These are phyloP conservation scores for Trichoderma pleuroti DNA, from an alignment of 2,329 filamentous ascomycete genomes.

Conservation along the genomic window DNA sequence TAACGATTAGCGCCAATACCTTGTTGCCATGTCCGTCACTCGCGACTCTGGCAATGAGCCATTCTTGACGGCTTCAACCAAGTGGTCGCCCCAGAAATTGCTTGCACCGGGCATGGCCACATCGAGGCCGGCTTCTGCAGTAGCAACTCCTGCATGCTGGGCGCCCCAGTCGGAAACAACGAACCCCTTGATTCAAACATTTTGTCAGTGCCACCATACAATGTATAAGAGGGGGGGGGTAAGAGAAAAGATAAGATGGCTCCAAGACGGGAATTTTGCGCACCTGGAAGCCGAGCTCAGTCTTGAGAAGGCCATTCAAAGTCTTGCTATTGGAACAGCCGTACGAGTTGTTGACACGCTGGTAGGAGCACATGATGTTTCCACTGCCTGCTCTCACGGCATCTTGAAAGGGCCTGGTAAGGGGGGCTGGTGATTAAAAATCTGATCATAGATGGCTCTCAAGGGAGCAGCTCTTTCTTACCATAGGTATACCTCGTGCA, in stretches of 20 bases:
- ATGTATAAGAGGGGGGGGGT: neutral
- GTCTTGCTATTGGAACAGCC: constrained; percentile 66
- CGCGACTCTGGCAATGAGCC: constrained; percentile 54
- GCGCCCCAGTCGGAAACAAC: constrained; percentile 66
- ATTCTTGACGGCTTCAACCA: constrained; percentile 57
- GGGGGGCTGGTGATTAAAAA: neutral
- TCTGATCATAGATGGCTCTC: neutral
- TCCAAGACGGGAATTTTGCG: neutral
- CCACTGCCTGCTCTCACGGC: constrained; percentile 59
- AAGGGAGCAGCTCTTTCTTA: constrained; percentile 24
- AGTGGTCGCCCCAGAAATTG: constrained; percentile 48
- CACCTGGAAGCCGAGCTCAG: constrained; percentile 53
- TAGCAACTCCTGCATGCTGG: constrained; percentile 60
- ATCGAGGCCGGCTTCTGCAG: constrained; percentile 64
- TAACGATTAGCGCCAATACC: constrained; percentile 24
- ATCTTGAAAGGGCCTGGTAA: constrained; percentile 64
- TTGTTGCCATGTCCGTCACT: constrained; percentile 59
- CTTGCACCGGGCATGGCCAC: constrained; percentile 61
- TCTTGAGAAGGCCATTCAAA: constrained; percentile 64
- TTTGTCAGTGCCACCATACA: neutral
- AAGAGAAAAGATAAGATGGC: neutral
- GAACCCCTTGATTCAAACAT: constrained; percentile 46
- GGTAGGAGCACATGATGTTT: constrained; percentile 62
- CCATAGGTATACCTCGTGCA: constrained; percentile 66
- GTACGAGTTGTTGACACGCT: constrained; percentile 69